phyloP scores from a whole-genome alignment of 75 land plant genomes.

The Sequoiadendron giganteum region DNA sequence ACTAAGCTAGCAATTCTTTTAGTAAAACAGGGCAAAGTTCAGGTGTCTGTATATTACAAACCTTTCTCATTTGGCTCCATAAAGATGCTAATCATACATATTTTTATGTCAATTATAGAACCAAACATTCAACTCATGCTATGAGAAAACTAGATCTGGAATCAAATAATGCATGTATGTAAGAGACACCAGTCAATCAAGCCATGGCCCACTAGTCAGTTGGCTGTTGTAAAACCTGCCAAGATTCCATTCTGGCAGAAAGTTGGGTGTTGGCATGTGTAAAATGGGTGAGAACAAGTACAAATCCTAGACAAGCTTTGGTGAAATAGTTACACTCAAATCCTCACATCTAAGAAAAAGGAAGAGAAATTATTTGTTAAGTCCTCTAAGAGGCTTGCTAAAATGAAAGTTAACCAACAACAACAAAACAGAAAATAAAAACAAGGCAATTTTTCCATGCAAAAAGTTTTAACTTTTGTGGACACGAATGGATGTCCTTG shows the following conservation, averaged over 20 bases:
- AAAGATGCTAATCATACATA: not conserved
- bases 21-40: not conserved
- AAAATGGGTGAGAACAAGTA: not conserved
- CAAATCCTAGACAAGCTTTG: not conserved
- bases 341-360: not conserved
- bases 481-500: too few species aligned
- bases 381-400: not conserved
- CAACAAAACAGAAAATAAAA: not conserved
- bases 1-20: not conserved
- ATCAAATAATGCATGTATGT: not conserved
- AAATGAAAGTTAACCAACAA: not conserved
- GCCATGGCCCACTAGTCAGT: not conserved
- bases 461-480: not conserved
- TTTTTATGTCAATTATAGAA: not conserved
- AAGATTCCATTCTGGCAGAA: not conserved
- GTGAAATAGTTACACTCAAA: not conserved
- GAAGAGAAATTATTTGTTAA: not conserved
- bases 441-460: not conserved
- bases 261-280: too few species aligned
- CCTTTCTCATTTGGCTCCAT: not conserved
- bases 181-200: not conserved
- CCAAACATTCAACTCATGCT: not conserved
- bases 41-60: not conserved
- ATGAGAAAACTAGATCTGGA: not conserved
- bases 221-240: not conserved